Evolutionary conservation across 306 rosid species (phyloP).

Genomic region (Cicer judaicum): DNA sequence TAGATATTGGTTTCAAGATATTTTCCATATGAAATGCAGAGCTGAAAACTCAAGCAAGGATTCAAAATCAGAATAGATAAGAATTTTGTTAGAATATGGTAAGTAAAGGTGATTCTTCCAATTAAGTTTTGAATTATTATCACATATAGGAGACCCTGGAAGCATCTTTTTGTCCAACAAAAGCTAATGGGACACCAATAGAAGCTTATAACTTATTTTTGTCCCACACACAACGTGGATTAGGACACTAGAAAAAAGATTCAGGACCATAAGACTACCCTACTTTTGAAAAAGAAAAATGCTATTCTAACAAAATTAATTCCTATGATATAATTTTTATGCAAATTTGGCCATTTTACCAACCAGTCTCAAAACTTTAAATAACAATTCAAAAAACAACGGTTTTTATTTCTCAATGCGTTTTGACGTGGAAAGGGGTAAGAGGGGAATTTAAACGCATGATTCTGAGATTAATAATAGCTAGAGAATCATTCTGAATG

Average conservation of each 20-base stretch:
- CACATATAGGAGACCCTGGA: conserved; percentile 8
- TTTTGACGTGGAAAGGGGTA: conserved; percentile 35
- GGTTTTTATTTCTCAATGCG: not conserved
- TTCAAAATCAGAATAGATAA: conserved; percentile 12
- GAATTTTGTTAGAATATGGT: not conserved
- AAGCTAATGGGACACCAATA: not conserved
- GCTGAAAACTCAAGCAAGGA: not conserved
- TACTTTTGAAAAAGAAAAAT: conserved; percentile 26
- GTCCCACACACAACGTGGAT: not conserved
- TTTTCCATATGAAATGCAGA: conserved; percentile 22
- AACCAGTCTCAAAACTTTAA: conserved; percentile 20
- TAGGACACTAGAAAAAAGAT: not conserved
- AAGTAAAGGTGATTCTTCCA: not conserved
- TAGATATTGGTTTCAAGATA: not conserved
- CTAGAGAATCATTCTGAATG: conserved; percentile 26
- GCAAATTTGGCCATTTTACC: conserved; percentile 19
- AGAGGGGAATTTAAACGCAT: not conserved
- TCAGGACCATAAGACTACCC: conserved; percentile 1
- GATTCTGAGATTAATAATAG: conserved; percentile 33
- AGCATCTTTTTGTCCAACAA: conserved; percentile 15
- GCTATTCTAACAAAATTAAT: conserved; percentile 9
- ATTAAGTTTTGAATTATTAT: conserved; percentile 16
- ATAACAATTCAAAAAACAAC: not conserved
- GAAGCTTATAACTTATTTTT: conserved; percentile 3
- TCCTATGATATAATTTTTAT: not conserved